phyloP scores from a whole-genome alignment of 495 filamentous ascomycete species.

The Lasiosphaeris hirsuta region DNA sequence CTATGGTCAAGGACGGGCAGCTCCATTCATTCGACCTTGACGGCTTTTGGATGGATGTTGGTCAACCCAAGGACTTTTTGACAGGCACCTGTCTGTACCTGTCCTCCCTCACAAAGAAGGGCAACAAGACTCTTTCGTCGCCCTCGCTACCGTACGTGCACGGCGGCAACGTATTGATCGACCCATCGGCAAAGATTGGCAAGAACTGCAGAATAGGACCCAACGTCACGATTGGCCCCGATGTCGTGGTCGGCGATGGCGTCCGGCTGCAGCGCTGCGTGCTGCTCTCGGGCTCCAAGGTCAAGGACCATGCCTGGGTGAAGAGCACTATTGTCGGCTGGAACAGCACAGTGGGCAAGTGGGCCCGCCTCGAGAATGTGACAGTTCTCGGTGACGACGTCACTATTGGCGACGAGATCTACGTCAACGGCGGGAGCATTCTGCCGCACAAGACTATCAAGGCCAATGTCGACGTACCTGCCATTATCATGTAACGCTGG shows the following conservation, averaged over 20 bases:
- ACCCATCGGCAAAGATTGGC: constrained; percentile 92
- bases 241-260: constrained; percentile 92
- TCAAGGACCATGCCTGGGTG: constrained; percentile 99
- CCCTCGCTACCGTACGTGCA: constrained; percentile 77
- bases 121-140: constrained; percentile 78
- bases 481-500: constrained; percentile 73
- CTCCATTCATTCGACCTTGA: constrained; percentile 98
- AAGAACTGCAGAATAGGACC: constrained; percentile 98
- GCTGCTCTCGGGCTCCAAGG: constrained; percentile 80
- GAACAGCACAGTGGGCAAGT: constrained; percentile 94
- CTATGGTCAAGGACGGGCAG: constrained; percentile 85
- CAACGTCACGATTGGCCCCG: constrained; percentile 94
- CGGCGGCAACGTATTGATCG: constrained; percentile 95
- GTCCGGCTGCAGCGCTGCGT: constrained; percentile 94
- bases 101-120: constrained; percentile 87
- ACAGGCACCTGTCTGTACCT: constrained; percentile 96
- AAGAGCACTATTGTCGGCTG: constrained; percentile 99
- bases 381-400: constrained; percentile 97
- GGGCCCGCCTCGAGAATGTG: constrained; percentile 97
- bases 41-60: constrained; percentile 99
- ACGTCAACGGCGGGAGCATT: constrained; percentile 96
- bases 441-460: constrained; percentile 99
- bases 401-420: constrained; percentile 97
- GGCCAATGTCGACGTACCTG: constrained; percentile 88
- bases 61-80: constrained; percentile 98